phyloP scores from a whole-genome alignment of 441 rosid genomes.

The Theobroma grandiflorum region DNA sequence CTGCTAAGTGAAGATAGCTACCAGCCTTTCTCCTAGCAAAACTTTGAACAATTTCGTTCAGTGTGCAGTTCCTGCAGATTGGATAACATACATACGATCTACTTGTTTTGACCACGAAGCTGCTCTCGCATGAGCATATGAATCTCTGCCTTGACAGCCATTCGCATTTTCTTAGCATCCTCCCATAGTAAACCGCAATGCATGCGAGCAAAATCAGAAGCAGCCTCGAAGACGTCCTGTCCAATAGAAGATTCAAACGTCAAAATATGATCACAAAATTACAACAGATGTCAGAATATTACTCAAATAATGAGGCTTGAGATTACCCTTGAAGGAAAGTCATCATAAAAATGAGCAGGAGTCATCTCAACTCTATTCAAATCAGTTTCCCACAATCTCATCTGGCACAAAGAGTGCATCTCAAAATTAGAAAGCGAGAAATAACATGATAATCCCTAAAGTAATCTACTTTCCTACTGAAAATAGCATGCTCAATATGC shows the following conservation, averaged over 20 bases:
- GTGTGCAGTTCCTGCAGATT: not conserved
- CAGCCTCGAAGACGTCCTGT: slow-evolving; percentile 85
- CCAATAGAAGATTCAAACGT: not conserved
- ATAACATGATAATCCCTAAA: not conserved
- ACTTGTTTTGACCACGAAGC: slow-evolving; percentile 65
- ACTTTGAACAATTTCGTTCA: not conserved
- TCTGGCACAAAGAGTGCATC: slow-evolving; percentile 47
- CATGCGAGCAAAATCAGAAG: slow-evolving; percentile 76
- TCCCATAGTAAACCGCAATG: slow-evolving; percentile 83
- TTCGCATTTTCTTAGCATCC: slow-evolving; percentile 82
- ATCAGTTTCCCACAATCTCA: slow-evolving; percentile 96
- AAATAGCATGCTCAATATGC: not conserved
- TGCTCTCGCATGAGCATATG: slow-evolving; percentile 79
- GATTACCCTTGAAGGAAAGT: slow-evolving; percentile 86
- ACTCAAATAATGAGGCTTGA: slow-evolving; percentile 18
- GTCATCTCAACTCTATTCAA: slow-evolving; percentile 90
- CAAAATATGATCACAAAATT: not conserved
- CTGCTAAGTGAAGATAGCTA: slow-evolving; percentile 9
- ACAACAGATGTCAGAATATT: not conserved
- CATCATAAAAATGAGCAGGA: slow-evolving; percentile 79
- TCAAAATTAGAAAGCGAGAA: not conserved
- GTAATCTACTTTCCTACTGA: not conserved
- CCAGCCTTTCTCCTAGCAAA: slow-evolving; percentile 6
- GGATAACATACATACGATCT: not conserved
- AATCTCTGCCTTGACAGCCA: slow-evolving; percentile 76